Evolutionary conservation across 202 grass and related monocot genomes (phyloP).

Genomic region (Digitaria exilis): DNA sequence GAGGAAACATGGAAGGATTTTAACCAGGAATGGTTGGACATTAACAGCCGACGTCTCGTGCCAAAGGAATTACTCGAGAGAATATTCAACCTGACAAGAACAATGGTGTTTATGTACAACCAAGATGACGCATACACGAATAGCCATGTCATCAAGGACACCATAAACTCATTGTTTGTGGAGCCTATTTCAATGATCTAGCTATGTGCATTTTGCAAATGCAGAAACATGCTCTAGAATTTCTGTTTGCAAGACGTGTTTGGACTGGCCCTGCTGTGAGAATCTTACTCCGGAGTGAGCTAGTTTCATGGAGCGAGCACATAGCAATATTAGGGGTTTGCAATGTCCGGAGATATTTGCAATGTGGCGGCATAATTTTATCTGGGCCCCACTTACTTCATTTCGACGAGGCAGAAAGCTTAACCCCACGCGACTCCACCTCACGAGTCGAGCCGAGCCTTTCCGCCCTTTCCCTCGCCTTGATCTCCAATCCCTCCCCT

Average conservation of each 20-base stretch:
- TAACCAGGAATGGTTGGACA: conserved; percentile 11
- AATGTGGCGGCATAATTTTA: background rate
- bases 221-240: too few species aligned
- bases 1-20: conserved; percentile 12
- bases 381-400: background rate
- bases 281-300: too few species aligned
- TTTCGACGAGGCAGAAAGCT: background rate
- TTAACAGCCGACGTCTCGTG: background rate
- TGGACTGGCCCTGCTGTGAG: too few species aligned
- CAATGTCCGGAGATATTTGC: conserved; percentile 3
- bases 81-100: conserved; percentile 21
- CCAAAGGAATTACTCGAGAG: background rate
- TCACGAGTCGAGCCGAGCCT: background rate
- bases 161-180: conserved; percentile 2
- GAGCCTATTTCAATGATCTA: background rate
- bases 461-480: too few species aligned
- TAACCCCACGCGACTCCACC: background rate
- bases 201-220: background rate
- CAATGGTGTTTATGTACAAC: conserved; percentile 20
- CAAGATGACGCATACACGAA: conserved; percentile 22
- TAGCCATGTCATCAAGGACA: background rate
- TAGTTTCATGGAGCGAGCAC: too few species aligned
- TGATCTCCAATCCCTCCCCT: background rate
- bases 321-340: too few species aligned
- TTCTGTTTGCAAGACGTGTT: too few species aligned